These are phyloP conservation scores for Cucurbita moschata DNA, from an alignment of 306 rosid species.

Conservation along the genomic window DNA sequence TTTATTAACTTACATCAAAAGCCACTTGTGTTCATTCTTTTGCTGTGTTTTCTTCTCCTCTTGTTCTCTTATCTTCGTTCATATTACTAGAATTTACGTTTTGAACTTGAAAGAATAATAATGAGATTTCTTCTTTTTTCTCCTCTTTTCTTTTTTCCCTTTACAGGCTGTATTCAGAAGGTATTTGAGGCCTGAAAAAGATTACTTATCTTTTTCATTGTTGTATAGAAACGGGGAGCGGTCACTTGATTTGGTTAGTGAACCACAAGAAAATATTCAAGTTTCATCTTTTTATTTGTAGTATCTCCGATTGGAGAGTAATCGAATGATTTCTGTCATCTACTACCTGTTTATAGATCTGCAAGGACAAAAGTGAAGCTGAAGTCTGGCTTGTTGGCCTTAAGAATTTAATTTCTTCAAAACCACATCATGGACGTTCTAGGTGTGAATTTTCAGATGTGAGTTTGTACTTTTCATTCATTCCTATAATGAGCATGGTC, in stretches of 20 bases:
- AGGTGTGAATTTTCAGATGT: conserved; percentile 53
- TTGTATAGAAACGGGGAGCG: conserved; percentile 59
- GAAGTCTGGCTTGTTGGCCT: conserved; percentile 78
- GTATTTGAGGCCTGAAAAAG: conserved; percentile 88
- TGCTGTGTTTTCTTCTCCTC: not conserved
- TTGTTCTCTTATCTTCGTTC: not conserved
- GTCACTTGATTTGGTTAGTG: conserved; percentile 83
- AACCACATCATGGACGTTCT: conserved; percentile 26
- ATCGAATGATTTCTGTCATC: conserved; percentile 1
- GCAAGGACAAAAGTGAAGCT: conserved; percentile 88
- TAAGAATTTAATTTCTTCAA: conserved; percentile 48
- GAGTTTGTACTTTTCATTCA: conserved; percentile 23
- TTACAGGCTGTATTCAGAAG: conserved; percentile 83
- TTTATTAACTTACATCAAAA: not conserved
- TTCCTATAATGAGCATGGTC: not conserved
- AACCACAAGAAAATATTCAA: conserved; percentile 5
- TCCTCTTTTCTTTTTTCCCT: not conserved
- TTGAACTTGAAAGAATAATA: not conserved
- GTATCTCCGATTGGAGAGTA: not conserved
- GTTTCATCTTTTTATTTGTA: not conserved
- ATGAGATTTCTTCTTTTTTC: not conserved
- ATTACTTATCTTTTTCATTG: conserved; percentile 79
- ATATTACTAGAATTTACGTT: not conserved
- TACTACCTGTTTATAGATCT: conserved; percentile 41
- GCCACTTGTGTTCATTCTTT: not conserved